These are phyloP conservation scores for Dothistroma septosporum DNA, from an alignment of 2,329 filamentous ascomycete species.

Conservation along the genomic window DNA sequence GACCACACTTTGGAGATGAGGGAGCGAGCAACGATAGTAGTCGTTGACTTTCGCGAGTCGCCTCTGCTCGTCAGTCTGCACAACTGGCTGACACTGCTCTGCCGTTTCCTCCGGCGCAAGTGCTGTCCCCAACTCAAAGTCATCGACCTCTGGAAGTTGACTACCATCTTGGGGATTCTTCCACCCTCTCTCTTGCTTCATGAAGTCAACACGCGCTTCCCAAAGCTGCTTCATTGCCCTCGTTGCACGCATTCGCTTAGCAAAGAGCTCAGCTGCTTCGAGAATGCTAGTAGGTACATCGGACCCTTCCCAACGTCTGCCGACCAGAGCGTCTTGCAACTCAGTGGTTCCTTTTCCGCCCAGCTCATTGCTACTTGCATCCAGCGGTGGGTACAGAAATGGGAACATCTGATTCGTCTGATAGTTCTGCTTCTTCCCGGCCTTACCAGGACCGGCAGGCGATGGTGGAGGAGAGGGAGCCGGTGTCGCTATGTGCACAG, in stretches of 20 bases:
- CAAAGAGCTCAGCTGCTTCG: slow-evolving; percentile 90
- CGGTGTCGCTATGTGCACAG: slow-evolving; percentile 97
- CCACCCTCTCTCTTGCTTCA: slow-evolving; percentile 91
- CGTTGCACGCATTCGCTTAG: slow-evolving; percentile 83
- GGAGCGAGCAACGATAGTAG: slow-evolving; percentile 76
- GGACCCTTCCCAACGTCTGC: slow-evolving; percentile 85
- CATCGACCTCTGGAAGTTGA: slow-evolving; percentile 32
- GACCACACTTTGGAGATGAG: slow-evolving; percentile 84
- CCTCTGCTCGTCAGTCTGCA: slow-evolving; percentile 27
- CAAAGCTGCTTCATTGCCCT: slow-evolving; percentile 88
- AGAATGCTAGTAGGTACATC: slow-evolving; percentile 92
- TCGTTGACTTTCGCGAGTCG: slow-evolving; percentile 59
- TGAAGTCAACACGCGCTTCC: slow-evolving; percentile 86
- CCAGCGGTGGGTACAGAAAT: slow-evolving; percentile 91
- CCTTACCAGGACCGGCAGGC: slow-evolving; percentile 76
- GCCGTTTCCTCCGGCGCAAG: slow-evolving; percentile 33
- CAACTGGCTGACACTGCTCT: slow-evolving; percentile 26
- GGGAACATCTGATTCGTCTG: slow-evolving; percentile 99
- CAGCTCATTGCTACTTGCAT: slow-evolving; percentile 80
- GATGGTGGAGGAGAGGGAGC: slow-evolving; percentile 94
- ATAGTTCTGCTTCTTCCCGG: slow-evolving; percentile 97
- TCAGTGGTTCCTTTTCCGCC: slow-evolving; percentile 84
- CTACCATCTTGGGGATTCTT: slow-evolving; percentile 47
- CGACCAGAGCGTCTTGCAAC: slow-evolving; percentile 73
- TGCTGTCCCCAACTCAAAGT: slow-evolving; percentile 27